Base-by-base conservation (phyloP, 73 alveolate genomes). In the Diophrys appendiculata region DNA sequence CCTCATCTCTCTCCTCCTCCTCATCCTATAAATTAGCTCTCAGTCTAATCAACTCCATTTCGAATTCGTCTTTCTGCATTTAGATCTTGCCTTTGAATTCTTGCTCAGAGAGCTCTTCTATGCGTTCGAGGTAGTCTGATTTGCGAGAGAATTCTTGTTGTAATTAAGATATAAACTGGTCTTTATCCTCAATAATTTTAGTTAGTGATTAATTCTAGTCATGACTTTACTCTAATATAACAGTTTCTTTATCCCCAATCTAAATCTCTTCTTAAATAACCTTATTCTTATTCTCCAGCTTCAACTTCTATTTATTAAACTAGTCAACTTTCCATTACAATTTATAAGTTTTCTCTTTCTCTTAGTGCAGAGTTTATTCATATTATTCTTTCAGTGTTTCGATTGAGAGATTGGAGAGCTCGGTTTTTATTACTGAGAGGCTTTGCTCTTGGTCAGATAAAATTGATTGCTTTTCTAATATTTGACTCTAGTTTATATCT, bases 11-110 rank as follows among this genome's bases (percentile, higher is more conserved):
- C 60, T 43, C 60, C 60, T 43, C 60, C 18, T 18, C 60, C 18
- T 43, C 60, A 43, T 43, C 60, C 18, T 43, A 43, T 18, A 43
- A 18, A 5, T 11, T 11, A 11, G 60, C 60, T 43, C 18, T 11
- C 18, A 43, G 18, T 43, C 18, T 11, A 11, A 43, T 43, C 60
- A 11, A 43, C 60, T 43, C 60, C 18, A 43, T 11, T 18, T 43
- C 5, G 18, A 11, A 43, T 18, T 43, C 60, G 5, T 43, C 60
- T 18, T 43, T 78, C 87, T 33, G 68, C 43, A n/a, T n/a, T n/a
- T n/a, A n/a, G n/a, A n/a, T n/a, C n/a, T n/a, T n/a, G n/a, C n/a
- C n/a, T n/a, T n/a, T n/a, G n/a, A n/a, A n/a, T n/a, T n/a, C n/a
- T n/a, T n/a, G n/a, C n/a, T n/a, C n/a, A n/a, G n/a, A n/a, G n/a